Conservation (phyloP, 441 rosid genomes). For the Gossypium aridum region DNA sequence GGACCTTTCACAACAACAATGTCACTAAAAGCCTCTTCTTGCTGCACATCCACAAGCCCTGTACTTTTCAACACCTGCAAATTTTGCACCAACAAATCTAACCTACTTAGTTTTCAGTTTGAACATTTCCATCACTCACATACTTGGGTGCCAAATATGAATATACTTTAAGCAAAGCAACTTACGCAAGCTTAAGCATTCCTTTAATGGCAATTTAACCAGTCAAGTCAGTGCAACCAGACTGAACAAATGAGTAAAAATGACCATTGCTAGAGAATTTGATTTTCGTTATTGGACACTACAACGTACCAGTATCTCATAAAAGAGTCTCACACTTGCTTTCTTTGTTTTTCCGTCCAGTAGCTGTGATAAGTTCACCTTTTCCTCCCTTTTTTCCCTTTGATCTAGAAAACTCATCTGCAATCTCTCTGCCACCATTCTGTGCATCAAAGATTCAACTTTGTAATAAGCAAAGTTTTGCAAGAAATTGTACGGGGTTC, state of each 20-base stretch:
- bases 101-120: not conserved
- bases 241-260: not conserved
- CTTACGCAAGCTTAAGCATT: not conserved
- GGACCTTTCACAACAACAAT: conserved; percentile 38
- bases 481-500: not conserved
- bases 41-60: conserved; percentile 53
- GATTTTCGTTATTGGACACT: not conserved
- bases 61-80: conserved; percentile 62
- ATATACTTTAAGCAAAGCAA: not conserved
- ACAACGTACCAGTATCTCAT: conserved; percentile 71
- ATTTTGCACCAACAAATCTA: conserved; percentile 5
- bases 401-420: conserved; percentile 31
- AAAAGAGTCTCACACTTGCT: conserved; percentile 69
- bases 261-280: not conserved
- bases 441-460: conserved; percentile 24
- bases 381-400: conserved; percentile 37
- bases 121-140: not conserved
- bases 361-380: conserved; percentile 39
- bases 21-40: conserved; percentile 46
- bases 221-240: not conserved
- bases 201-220: not conserved
- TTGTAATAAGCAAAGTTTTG: not conserved
- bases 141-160: not conserved
- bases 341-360: conserved; percentile 49
- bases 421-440: conserved; percentile 47